Evolutionary conservation across 805 yeast species (phyloP).

Genomic region (Naumovozyma castellii): DNA sequence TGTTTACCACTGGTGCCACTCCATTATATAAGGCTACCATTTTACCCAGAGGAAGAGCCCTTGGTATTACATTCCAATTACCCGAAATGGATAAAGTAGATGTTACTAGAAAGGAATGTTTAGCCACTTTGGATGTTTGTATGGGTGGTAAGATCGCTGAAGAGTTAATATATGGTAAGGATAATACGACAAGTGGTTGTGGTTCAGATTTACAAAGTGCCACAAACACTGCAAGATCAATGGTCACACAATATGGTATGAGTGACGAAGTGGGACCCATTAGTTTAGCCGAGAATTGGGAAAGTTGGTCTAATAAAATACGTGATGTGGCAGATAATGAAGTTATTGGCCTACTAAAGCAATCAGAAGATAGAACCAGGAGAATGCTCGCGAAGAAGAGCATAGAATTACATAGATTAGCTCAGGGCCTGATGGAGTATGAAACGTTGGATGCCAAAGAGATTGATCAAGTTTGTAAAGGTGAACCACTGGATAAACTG

Average conservation of each 20-base stretch:
- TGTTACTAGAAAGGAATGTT: slow-evolving; percentile 78
- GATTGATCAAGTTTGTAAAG: slow-evolving; percentile 75
- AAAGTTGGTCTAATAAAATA: slow-evolving; percentile 82
- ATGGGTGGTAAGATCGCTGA: slow-evolving; percentile 99
- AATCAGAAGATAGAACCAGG: slow-evolving; percentile 74
- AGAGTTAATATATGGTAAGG: slow-evolving; percentile 82
- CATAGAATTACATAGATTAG: slow-evolving; percentile 73
- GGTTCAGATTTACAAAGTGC: slow-evolving; percentile 86
- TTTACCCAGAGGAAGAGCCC: slow-evolving; percentile 90
- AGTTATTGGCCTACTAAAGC: slow-evolving; percentile 64
- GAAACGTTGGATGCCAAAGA: slow-evolving; percentile 90
- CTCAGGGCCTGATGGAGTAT: slow-evolving; percentile 87
- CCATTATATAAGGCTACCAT: slow-evolving; percentile 95
- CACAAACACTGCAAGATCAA: slow-evolving; percentile 86
- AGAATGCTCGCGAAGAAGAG: slow-evolving; percentile 49
- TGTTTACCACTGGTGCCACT: slow-evolving; percentile 89
- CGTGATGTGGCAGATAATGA: slow-evolving; percentile 90
- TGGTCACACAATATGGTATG: slow-evolving; percentile 98
- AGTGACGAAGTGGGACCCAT: slow-evolving; percentile 89
- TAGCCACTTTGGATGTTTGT: slow-evolving; percentile 88
- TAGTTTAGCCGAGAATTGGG: slow-evolving; percentile 83
- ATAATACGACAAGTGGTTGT: slow-evolving; percentile 92
- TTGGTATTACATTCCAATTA: slow-evolving; percentile 93
- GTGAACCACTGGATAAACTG: slow-evolving; percentile 62
- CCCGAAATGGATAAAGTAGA: slow-evolving; percentile 98